Base-by-base conservation (phyloP, 2,329 filamentous ascomycete genomes). In the Sphaceloma murrayae region DNA sequence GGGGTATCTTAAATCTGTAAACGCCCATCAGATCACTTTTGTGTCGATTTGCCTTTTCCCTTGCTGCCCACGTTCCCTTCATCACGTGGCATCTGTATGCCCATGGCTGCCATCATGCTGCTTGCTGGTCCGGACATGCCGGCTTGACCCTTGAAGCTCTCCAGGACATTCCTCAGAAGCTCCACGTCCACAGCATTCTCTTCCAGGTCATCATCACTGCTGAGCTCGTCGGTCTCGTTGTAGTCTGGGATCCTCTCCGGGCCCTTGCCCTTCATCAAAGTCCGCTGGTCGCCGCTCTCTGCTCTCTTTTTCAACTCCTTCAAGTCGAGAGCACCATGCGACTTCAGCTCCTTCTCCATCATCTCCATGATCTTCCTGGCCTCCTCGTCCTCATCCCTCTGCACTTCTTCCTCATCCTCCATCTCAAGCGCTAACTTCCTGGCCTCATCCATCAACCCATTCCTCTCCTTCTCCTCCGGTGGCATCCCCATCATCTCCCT, bases 91-190 rank as follows among this genome's bases (percentile, higher is more conserved):
- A 95, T 68, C 30, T 76, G 73, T 52, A 95, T 69, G 0, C 87
- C 87, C 80, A 96, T 82, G 65, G 93, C 74, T 5, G 80, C 81
- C 56, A 98, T 72, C 48, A 98, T 67, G 58, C 95, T 96, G 1
- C 88, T 80, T 2, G 84, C 83, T 1, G 91, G 91, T 0, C 91
- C 91, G 22, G 85, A 72, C 68, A 82, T 76, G 9, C 91, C 91
- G 13, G 72, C 85, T 61, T 96, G 89, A 11, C 84, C 81, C 58
- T 94, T 93, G 64, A 98, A 88, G 54, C 85, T 89, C 61, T 95
- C 86, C 1, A 98, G 69, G 45, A 98, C 69, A 56, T 96, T 96
- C 61, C 83, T 86, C 13, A 85, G 87, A 17, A 98, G 69, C 49
- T 91, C 89, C 53, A 87, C 83, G 58, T 96, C 85, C 19, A 91